These are phyloP conservation scores for Nemania sp. DNA, from an alignment of 2,329 filamentous ascomycete genomes.

Conservation along the genomic window DNA sequence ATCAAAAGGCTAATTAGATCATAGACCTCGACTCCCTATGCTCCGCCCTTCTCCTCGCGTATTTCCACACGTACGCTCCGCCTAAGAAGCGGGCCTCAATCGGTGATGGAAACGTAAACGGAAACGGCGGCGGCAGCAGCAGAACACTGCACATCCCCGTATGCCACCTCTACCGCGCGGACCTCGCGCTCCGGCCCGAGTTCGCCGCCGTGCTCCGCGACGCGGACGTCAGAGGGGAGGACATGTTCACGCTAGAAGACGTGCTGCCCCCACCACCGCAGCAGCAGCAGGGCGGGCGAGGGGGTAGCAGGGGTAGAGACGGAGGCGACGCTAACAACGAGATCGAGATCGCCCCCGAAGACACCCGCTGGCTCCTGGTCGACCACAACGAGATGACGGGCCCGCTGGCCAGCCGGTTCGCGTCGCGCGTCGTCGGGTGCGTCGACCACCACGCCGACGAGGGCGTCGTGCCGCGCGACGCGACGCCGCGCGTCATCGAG, in stretches of 20 bases:
- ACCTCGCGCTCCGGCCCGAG: conserved; percentile 74
- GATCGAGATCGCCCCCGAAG: conserved; percentile 52
- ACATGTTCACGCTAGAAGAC: conserved; percentile 70
- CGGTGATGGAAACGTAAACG: not conserved
- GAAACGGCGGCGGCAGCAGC: not conserved
- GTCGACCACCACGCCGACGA: conserved; percentile 85
- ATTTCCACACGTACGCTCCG: conserved; percentile 66
- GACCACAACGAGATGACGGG: conserved; percentile 80
- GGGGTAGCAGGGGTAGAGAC: not conserved
- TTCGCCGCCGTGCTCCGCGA: conserved; percentile 66
- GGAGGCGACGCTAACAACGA: conserved; percentile 16
- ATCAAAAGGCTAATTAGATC: not conserved
- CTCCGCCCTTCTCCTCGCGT: conserved; percentile 73
- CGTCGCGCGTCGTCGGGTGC: conserved; percentile 61
- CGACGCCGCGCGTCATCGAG: conserved; percentile 63
- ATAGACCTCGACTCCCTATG: conserved; percentile 81
- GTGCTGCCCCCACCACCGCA: too few species aligned
- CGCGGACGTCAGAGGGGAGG: conserved; percentile 60
- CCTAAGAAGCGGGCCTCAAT: conserved; percentile 43
- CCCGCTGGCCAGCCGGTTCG: conserved; percentile 58
- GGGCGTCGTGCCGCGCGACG: conserved; percentile 49
- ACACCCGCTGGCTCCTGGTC: conserved; percentile 73
- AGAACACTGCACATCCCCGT: conserved; percentile 68
- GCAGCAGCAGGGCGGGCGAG: not conserved
- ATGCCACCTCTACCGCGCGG: conserved; percentile 69